Percentiles rank a stretch among this genome's conserved stretches.
These are phyloP conservation scores for Coemansia sp. DNA, from an alignment of 192 early-diverging fungal genomes.

Conservation along the genomic window DNA sequence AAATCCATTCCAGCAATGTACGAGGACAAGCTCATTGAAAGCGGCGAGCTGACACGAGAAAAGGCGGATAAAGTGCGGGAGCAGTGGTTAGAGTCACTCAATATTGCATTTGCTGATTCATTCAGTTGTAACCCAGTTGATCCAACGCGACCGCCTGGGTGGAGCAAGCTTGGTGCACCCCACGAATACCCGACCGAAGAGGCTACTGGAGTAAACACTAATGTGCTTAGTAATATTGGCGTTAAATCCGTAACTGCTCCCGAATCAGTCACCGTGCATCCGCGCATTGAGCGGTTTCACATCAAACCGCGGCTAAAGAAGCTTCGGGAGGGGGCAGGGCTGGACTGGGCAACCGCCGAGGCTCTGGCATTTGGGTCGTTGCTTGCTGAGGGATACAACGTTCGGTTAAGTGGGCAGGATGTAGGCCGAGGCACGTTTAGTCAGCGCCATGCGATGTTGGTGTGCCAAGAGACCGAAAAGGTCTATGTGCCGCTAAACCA, in stretches of 20 bases:
- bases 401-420: slow-evolving; percentile 94
- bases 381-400: slow-evolving; percentile 77
- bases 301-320: slow-evolving; percentile 76
- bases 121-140: slow-evolving; percentile 30
- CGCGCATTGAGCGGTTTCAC: slow-evolving; percentile 87
- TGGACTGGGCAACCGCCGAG: slow-evolving; percentile 97
- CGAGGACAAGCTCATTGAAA: slow-evolving; percentile 58
- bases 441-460: slow-evolving; percentile 95
- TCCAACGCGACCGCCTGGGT: slow-evolving; percentile 10
- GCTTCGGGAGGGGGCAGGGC: slow-evolving; percentile 63
- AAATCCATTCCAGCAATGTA: slow-evolving; percentile 79
- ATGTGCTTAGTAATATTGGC: slow-evolving; percentile 67
- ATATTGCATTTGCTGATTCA: slow-evolving; percentile 25
- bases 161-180: slow-evolving; percentile 14
- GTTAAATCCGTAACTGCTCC: slow-evolving; percentile 66
- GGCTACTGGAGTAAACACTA: slow-evolving; percentile 61
- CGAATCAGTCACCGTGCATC: slow-evolving; percentile 68
- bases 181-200: slow-evolving; percentile 19
- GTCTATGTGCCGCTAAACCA: slow-evolving; percentile 84
- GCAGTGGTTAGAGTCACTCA: slow-evolving; percentile 31
- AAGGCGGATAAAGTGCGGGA: slow-evolving; percentile 13
- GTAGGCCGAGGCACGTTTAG: slow-evolving; percentile 97
- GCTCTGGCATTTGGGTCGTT: slow-evolving; percentile 88
- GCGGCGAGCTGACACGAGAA: slow-evolving; percentile 23
- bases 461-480: slow-evolving; percentile 83